These are phyloP conservation scores for Pseudogymnoascus sp. DNA, from an alignment of 2,329 filamentous ascomycete genomes.

Conservation along the genomic window DNA sequence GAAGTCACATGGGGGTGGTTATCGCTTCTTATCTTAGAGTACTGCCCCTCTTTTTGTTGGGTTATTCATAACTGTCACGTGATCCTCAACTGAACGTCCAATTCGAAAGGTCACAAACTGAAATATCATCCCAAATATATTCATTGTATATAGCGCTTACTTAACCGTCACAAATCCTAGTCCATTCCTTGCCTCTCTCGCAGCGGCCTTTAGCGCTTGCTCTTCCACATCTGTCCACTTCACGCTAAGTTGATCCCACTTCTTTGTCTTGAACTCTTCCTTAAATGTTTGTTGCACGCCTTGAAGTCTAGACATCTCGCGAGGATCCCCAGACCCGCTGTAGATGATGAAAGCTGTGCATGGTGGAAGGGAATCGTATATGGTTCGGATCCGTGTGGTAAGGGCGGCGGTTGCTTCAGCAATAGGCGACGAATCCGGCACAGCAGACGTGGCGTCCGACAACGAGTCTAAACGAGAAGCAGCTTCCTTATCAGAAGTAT, in stretches of 20 bases:
- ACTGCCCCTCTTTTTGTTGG: neutral
- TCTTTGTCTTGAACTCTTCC: constrained; percentile 57
- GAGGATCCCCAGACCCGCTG: constrained; percentile 60
- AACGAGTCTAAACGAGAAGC: neutral
- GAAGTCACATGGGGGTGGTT: neutral
- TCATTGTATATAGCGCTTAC: constrained; percentile 29
- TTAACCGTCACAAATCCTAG: constrained; percentile 60
- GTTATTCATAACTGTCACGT: neutral
- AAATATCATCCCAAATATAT: neutral
- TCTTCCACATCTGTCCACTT: constrained; percentile 62
- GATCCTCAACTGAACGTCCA: neutral
- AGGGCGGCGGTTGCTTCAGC: constrained; percentile 21
- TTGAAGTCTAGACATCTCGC: constrained; percentile 56
- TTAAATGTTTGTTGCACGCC: constrained; percentile 53
- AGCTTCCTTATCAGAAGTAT: neutral
- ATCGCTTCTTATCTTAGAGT: neutral
- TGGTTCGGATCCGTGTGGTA: constrained; percentile 42
- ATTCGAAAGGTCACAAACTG: neutral
- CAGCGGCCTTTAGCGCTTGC: constrained; percentile 52
- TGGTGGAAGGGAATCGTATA: constrained; percentile 52
- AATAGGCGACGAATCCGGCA: constrained; percentile 13
- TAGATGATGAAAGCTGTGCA: constrained; percentile 60
- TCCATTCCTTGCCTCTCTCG: constrained; percentile 50
- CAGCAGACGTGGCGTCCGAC: neutral
- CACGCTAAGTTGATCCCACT: constrained; percentile 60